phyloP scores from a whole-genome alignment of 2,329 filamentous ascomycete genomes.

The Nemania sp. region DNA sequence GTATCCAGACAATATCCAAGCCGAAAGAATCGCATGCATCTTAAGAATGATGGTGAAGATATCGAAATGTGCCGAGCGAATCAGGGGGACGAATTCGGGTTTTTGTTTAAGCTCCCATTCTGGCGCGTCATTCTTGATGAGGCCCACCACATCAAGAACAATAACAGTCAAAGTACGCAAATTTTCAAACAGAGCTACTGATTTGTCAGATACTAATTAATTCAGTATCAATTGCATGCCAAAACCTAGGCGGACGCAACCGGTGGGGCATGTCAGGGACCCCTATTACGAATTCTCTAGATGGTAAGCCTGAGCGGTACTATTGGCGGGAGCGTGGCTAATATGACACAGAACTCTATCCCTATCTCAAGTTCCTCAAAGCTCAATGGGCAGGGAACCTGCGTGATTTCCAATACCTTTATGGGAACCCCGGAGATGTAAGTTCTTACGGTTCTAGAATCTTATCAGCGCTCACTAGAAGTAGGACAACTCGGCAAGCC shows the following conservation, averaged over 20 bases:
- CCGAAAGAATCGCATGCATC: not conserved
- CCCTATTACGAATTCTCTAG: constrained; percentile 15
- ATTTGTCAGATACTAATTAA: no score
- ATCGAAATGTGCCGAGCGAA: not conserved
- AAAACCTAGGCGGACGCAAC: not conserved
- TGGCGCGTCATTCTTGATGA: constrained; percentile 25
- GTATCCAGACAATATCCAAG: constrained; percentile 2
- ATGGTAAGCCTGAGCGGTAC: constrained; percentile 3
- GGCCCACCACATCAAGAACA: constrained; percentile 21
- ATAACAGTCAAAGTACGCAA: constrained; percentile 9
- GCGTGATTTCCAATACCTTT: constrained; percentile 4
- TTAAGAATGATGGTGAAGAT: not conserved
- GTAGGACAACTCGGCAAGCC: not conserved
- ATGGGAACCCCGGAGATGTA: constrained; percentile 1
- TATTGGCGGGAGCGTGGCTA: not conserved
- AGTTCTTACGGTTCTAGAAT: not conserved
- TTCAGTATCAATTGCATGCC: constrained; percentile 19
- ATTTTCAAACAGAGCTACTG: no score
- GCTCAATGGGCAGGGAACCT: not conserved
- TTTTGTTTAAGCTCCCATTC: constrained; percentile 11
- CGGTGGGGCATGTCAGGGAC: constrained; percentile 22
- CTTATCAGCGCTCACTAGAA: not conserved
- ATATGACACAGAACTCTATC: constrained; percentile 13
- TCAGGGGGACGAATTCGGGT: constrained; percentile 3
- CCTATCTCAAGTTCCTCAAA: constrained; percentile 20